Conservation (phyloP, 1,284 basidiomycete species). For the Cutaneotrichosporon arboriforme region DNA sequence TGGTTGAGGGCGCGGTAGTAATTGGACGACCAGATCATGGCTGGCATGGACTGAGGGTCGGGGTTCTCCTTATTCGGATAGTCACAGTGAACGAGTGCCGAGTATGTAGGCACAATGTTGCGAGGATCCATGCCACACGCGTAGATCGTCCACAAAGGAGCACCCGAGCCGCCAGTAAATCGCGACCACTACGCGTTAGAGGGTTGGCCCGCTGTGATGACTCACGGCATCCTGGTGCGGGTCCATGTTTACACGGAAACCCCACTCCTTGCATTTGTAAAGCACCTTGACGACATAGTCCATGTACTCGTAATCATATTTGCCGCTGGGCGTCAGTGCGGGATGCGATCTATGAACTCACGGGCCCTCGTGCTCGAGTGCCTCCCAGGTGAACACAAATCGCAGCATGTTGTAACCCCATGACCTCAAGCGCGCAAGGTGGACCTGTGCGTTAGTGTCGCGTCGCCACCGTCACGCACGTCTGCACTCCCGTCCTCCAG, state of each 20-base stretch:
- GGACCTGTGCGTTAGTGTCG: constrained; percentile 59
- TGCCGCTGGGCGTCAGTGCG: constrained; percentile 55
- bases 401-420: constrained; percentile 96
- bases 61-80: constrained; percentile 60
- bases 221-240: constrained; percentile 93
- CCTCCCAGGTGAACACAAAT: constrained; percentile 91
- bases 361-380: constrained; percentile 88
- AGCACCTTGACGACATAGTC: constrained; percentile 84
- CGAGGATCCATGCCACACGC: constrained; percentile 88
- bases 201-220: constrained; percentile 22
- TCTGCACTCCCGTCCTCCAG: constrained; percentile 52
- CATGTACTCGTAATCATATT: constrained; percentile 87
- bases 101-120: constrained; percentile 74
- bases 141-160: constrained; percentile 87
- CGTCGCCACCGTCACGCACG: constrained; percentile 19
- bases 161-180: constrained; percentile 92
- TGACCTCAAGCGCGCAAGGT: constrained; percentile 72
- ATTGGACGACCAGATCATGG: constrained; percentile 97
- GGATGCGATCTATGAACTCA: constrained; percentile 52
- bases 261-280: constrained; percentile 84
- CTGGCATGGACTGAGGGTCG: constrained; percentile 68
- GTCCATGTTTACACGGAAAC: constrained; percentile 92
- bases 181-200: constrained; percentile 73
- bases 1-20: constrained; percentile 82
- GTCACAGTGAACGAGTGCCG: constrained; percentile 83